phyloP scores from a whole-genome alignment of 805 yeast genomes.

The Cyberlindnera bimundalis region DNA sequence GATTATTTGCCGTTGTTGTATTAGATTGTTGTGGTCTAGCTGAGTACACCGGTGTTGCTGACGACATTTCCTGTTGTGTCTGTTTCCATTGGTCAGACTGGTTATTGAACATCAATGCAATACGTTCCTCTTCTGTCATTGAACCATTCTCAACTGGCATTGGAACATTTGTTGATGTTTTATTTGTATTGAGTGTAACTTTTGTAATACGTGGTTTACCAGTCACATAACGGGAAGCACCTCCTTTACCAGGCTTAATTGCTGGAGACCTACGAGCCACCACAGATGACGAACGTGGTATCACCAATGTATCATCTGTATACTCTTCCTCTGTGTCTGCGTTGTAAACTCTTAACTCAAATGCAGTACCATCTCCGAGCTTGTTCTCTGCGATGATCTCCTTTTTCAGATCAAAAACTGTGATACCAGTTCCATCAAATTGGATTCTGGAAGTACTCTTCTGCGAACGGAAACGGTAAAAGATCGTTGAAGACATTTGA shows the following conservation, averaged over 20 bases:
- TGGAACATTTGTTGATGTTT: slow-evolving; percentile 5
- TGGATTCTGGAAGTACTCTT: slow-evolving; percentile 71
- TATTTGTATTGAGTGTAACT: slow-evolving; percentile 17
- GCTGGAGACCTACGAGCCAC: slow-evolving; percentile 80
- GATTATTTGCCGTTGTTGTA: slow-evolving; percentile 26
- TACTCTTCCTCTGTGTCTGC: slow-evolving; percentile 74
- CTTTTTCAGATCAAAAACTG: slow-evolving; percentile 89
- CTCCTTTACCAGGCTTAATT: slow-evolving; percentile 38
- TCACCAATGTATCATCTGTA: slow-evolving; percentile 84
- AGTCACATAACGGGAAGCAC: slow-evolving; percentile 66
- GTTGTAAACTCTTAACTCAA: slow-evolving; percentile 69
- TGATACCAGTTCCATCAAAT: slow-evolving; percentile 95
- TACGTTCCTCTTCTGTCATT: slow-evolving; percentile 79
- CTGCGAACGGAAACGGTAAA: slow-evolving; percentile 83
- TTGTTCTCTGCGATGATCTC: slow-evolving; percentile 82
- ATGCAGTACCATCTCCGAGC: slow-evolving; percentile 79
- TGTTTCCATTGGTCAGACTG: slow-evolving; percentile 95
- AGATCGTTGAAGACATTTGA: slow-evolving; percentile 85
- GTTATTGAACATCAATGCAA: slow-evolving; percentile 85
- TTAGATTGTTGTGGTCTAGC: slow-evolving; percentile 32
- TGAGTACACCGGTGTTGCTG: slow-evolving; percentile 71
- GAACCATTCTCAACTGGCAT: not conserved
- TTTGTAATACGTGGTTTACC: slow-evolving; percentile 61
- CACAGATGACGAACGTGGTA: slow-evolving; percentile 85
- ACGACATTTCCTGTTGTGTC: slow-evolving; percentile 87